A percentile compares a stretch with the other conserved stretches of the same genome.
Conservation (phyloP, 2,329 filamentous ascomycete genomes). For the Epichloe sp. region DNA sequence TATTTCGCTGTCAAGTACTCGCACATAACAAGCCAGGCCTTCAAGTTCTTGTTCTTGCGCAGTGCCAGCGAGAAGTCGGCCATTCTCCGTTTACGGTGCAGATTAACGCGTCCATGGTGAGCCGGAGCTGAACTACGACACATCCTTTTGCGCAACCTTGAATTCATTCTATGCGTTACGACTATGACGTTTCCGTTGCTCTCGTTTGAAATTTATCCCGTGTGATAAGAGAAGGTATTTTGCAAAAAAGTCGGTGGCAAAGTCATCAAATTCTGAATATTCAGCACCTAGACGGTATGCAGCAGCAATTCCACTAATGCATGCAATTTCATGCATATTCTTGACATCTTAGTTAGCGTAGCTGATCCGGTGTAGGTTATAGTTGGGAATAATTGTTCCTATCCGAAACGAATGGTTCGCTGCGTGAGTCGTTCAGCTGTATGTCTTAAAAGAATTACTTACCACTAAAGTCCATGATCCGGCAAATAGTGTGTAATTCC, state of each 20-base stretch:
- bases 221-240: constrained; percentile 34
- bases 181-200: constrained; percentile 17
- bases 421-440: background rate
- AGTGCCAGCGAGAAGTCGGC: too few relatives aligned
- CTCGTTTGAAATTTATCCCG: constrained; percentile 24
- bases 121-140: background rate
- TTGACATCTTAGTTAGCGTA: constrained; percentile 11
- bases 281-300: constrained; percentile 55
- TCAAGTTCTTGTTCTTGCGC: too few relatives aligned
- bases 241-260: constrained; percentile 32
- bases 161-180: background rate
- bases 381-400: background rate
- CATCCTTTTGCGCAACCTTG: background rate
- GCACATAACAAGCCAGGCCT: too few relatives aligned
- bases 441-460: constrained; percentile 9
- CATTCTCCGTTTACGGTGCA: background rate
- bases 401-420: too few relatives aligned
- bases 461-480: constrained; percentile 58
- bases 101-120: background rate
- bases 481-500: constrained; percentile 48
- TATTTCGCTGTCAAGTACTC: too few relatives aligned
- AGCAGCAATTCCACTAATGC: constrained; percentile 57
- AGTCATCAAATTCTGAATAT: constrained; percentile 47
- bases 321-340: constrained; percentile 59
- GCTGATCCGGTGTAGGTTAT: background rate